Percentiles rank a stretch among this genome's conserved stretches.
Conservation (phyloP, 208 protist species). For the Crithidia bombi region DNA sequence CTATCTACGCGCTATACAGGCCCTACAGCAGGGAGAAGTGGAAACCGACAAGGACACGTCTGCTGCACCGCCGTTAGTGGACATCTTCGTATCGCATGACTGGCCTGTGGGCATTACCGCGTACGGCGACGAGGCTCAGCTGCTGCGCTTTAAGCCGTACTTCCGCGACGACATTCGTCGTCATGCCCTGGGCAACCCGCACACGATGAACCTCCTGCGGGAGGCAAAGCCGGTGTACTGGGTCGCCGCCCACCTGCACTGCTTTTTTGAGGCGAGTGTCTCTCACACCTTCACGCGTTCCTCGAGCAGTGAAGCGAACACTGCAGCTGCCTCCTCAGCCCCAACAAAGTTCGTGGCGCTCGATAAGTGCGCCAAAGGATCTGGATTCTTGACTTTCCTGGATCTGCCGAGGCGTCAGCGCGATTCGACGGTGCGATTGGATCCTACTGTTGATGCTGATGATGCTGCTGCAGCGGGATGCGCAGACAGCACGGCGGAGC, state of each 20-base stretch:
- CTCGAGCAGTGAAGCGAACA: neutral
- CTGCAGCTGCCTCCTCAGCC: neutral
- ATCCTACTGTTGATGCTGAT: neutral
- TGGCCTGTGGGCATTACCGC: constrained; percentile 91
- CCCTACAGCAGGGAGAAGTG: constrained; percentile 6
- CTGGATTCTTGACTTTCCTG: constrained; percentile 82
- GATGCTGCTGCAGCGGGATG: too few species aligned
- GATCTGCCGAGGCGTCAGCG: constrained; percentile 46
- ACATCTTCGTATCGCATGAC: constrained; percentile 91
- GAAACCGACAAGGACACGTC: neutral
- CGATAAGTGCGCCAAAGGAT: constrained; percentile 85
- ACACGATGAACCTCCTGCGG: constrained; percentile 72
- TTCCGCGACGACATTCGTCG: constrained; percentile 87
- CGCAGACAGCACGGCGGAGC: too few species aligned
- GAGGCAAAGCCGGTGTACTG: constrained; percentile 67
- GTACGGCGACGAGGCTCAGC: constrained; percentile 78
- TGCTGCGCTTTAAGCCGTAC: constrained; percentile 86
- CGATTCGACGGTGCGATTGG: neutral
- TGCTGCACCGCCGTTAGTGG: constrained; percentile 33
- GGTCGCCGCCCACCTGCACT: constrained; percentile 91
- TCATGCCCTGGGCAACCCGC: constrained; percentile 81
- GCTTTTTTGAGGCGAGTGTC: constrained; percentile 82
- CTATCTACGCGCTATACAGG: constrained; percentile 37
- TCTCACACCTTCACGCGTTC: constrained; percentile 21
- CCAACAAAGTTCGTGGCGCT: constrained; percentile 77